phyloP scores from a whole-genome alignment of 495 filamentous ascomycete genomes.

The Daldinia grandis region DNA sequence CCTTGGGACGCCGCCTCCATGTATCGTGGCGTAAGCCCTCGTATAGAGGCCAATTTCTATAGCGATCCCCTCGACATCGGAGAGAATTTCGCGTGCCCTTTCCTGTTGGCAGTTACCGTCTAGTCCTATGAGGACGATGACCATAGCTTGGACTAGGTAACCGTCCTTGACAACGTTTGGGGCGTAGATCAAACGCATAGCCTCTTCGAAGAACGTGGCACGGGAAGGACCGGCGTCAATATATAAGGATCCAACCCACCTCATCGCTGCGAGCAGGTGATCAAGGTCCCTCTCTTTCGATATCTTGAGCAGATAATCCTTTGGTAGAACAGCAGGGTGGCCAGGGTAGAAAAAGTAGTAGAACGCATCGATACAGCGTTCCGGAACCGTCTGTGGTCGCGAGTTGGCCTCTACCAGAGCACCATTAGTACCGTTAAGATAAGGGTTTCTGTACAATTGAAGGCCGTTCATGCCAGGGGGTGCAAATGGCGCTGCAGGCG shows the following conservation, averaged over 20 bases:
- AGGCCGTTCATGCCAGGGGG: constrained; percentile 44
- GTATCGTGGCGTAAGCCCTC: constrained; percentile 55
- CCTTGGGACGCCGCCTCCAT: constrained; percentile 58
- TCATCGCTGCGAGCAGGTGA: constrained; percentile 67
- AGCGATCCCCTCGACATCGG: constrained; percentile 72
- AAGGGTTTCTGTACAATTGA: constrained; percentile 52
- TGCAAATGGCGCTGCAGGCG: constrained; percentile 51
- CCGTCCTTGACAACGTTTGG: constrained; percentile 63
- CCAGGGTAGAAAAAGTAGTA: constrained; percentile 71
- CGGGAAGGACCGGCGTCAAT: constrained; percentile 58
- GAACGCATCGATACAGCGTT: constrained; percentile 64
- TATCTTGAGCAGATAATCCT: constrained; percentile 54
- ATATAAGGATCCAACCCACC: constrained; percentile 73
- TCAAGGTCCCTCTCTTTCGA: constrained; percentile 54
- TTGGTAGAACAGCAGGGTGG: constrained; percentile 72
- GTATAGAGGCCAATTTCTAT: constrained; percentile 80
- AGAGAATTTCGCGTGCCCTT: constrained; percentile 71
- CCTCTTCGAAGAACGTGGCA: constrained; percentile 65
- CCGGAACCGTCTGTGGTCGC: constrained; percentile 51
- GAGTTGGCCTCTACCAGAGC: constrained; percentile 42
- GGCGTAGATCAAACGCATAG: constrained; percentile 62
- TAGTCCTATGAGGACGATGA: constrained; percentile 79
- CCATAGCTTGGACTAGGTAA: constrained; percentile 77
- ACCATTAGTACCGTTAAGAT: constrained; percentile 44
- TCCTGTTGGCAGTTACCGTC: constrained; percentile 76